Evolutionary conservation across 192 early-diverging fungal species (phyloP), one percentile per base, ranked within the genome.

Genomic region (Radiomyces spectabilis): DNA sequence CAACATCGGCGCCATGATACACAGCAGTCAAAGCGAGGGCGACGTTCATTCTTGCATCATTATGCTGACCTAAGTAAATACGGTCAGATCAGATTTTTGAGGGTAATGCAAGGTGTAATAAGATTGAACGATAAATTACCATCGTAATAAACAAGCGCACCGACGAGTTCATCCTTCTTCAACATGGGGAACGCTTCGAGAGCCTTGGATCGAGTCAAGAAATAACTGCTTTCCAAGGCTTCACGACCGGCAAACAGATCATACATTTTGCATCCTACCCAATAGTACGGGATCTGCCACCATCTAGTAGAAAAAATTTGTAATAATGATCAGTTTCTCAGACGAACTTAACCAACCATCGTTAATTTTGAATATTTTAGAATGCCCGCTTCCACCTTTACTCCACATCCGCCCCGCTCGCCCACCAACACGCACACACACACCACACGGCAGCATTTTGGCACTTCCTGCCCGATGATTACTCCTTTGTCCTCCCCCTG

Each of bases 201-300:
- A 0, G 95, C 93, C 74, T 88, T 89, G 33, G 63, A 57, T 48
- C 87, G 83, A 19, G 84, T 86, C 75, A 98, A 61, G 44, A 92
- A 84, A 74, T 98, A 96, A 54, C 79, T 82, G 41, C 79, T 74
- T 30, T 86, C 82, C 53, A 96, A 73, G 18, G 84, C 87, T 62
- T 93, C 83, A 47, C 78, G 74, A 40, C 90, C 92, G 5, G 95
- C 91, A 59, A 98, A 73, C 13, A 88, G 59, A 56, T 96, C 93
- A 69, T 96, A 95, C 47, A 81, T 86, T 55, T 98, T 98, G 57
- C 85, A 86, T 16, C 95, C 95, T 31, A 81, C 81, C 88, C 88
- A 98, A 57, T 91, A 98, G 65, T 98, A 98, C 46, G 93, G 93
- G 22, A 98, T 68, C 71, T 98, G 90, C 92, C 93, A 98, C 86